Conservation (phyloP, 2,329 filamentous ascomycete genomes). For the Orbilia blumenaviensis region DNA sequence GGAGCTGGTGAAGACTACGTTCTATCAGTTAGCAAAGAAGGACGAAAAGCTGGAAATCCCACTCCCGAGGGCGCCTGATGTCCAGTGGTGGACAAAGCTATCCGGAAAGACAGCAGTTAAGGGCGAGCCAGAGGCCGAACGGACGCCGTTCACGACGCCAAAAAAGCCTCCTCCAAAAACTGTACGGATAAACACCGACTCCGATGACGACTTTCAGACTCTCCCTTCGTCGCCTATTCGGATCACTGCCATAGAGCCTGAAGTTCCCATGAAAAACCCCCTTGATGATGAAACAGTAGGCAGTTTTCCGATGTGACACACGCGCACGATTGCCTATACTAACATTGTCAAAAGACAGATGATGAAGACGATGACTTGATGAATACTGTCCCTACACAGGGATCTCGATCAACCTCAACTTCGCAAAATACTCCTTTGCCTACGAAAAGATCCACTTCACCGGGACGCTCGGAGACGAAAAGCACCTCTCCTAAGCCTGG, state of each 20-base stretch:
- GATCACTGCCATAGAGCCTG: background rate
- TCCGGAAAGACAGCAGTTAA: constrained; percentile 24
- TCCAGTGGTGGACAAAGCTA: constrained; percentile 54
- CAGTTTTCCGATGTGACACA: background rate
- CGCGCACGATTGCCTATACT: background rate
- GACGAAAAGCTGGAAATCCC: constrained; percentile 15
- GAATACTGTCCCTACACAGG: constrained; percentile 15
- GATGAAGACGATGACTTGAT: constrained; percentile 37
- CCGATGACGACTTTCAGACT: constrained; percentile 46
- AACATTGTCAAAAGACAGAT: constrained; percentile 30
- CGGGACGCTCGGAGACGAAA: background rate
- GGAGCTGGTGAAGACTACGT: constrained; percentile 42
- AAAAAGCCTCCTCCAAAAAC: constrained; percentile 46
- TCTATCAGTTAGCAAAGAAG: constrained; percentile 16
- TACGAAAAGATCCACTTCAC: background rate
- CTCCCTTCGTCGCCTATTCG: constrained; percentile 35
- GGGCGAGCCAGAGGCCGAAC: constrained; percentile 45
- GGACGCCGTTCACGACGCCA: constrained; percentile 33
- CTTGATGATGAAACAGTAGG: constrained; percentile 41
- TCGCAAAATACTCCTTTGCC: constrained; percentile 23
- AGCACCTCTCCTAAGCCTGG: constrained; percentile 18
- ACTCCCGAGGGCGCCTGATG: constrained; percentile 22
- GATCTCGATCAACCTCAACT: constrained; percentile 17
- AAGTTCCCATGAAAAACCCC: background rate
- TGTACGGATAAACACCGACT: constrained; percentile 43